These are phyloP conservation scores for Mikania micrantha DNA, from an alignment of 129 eudicot genomes.

Conservation along the genomic window DNA sequence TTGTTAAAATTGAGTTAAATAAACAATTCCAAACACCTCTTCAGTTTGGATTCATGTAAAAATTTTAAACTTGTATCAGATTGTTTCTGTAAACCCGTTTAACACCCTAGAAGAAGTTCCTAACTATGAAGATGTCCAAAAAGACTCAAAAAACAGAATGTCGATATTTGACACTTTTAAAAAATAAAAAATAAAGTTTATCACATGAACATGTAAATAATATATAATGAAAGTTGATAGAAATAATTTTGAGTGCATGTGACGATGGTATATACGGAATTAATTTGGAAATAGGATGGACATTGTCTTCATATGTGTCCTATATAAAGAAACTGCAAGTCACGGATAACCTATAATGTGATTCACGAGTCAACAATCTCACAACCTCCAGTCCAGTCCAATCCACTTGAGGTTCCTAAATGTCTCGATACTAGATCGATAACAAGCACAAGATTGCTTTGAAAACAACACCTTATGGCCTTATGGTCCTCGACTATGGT, in stretches of 20 bases:
- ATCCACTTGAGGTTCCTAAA: neutral
- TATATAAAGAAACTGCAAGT: neutral
- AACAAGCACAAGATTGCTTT: neutral
- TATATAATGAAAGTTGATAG: neutral
- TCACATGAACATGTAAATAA: no score
- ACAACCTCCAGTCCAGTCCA: neutral
- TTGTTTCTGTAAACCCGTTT: neutral
- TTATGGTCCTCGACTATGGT: no score
- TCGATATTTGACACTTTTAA: neutral
- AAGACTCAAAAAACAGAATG: no score
- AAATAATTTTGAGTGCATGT: neutral
- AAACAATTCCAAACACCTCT: no score
- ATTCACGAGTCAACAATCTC: conserved; percentile 15
- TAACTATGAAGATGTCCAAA: no score
- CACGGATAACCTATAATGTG: neutral
- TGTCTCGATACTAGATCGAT: neutral
- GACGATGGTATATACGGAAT: conserved; percentile 3
- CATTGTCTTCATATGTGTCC: neutral
- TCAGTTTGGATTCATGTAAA: no score
- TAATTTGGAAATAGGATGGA: conserved; percentile 1
- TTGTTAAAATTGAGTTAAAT: no score
- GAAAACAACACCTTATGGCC: no score
- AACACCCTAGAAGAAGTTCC: neutral
- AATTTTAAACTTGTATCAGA: neutral
- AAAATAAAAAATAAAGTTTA: no score